Base-by-base conservation (phyloP, 139 green algal species). In the Picochlorum costavermella region DNA sequence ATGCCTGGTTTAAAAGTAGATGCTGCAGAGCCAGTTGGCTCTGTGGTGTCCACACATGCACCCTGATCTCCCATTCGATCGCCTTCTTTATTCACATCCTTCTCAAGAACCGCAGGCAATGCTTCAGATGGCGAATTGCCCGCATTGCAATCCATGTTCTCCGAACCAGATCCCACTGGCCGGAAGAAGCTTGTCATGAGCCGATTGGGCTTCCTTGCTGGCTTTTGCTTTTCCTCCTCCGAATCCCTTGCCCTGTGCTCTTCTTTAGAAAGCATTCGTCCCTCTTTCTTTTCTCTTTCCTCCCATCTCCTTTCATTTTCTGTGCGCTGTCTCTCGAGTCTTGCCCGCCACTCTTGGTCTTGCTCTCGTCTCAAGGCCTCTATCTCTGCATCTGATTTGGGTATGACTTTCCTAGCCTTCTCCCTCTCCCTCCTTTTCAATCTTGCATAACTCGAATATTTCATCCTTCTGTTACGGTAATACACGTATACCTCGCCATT, bases 291-390 rank as follows among this genome's bases (percentile, higher is more conserved):
- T 17, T 51, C 17, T 28, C 45, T 51, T 51, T 51, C 45, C 2
- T 51, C 45, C 45, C 45, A 51, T 51, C 45, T 51, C 1, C 45
- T 51, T 51, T 51, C 45, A 51, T 51, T 51, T 51, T 51, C 45
- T 25, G 14, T 51, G 9, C 45, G 1, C 10, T 51, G 45, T 51
- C 45, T 51, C 45, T 51, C 45, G 14, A n/a, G 45, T 51, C 45
- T 11, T 20, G 14, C 45, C 45, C 1, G 17, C 45, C 45, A 51
- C 10, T 51, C 45, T 20, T 51, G 45, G 17, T 51, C 9, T 3
- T 51, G 45, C 16, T 11, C 45, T 10, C 16, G 9, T 20, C 45
- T 17, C 45, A 1, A n/a, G 45, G 45, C 45, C 45, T 51, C 45
- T 28, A 2, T 51, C 45, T 51, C 17, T 51, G 14, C 45, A 51